These are phyloP conservation scores for Clausena lansium DNA, from an alignment of 345 rosid species.

Conservation along the genomic window DNA sequence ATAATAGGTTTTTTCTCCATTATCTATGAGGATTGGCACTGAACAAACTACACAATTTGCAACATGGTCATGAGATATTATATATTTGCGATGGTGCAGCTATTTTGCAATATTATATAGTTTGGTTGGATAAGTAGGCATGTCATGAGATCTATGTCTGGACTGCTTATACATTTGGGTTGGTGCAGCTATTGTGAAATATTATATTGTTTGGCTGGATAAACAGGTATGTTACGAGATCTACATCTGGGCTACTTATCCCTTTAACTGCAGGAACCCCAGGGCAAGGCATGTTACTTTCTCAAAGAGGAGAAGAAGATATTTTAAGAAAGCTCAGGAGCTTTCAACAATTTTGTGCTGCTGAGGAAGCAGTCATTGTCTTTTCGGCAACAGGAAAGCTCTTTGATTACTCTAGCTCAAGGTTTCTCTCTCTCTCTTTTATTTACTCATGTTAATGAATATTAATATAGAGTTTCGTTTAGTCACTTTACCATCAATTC, in stretches of 20 bases:
- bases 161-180: conserved; percentile 45
- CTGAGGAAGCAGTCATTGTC: conserved; percentile 32
- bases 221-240: conserved; percentile 47
- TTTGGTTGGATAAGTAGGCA: conserved; percentile 89
- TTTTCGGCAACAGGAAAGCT: conserved; percentile 40
- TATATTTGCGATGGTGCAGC: conserved; percentile 97
- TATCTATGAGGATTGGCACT: too few relatives aligned
- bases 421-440: conserved; percentile 8
- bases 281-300: conserved; percentile 47
- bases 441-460: too few relatives aligned
- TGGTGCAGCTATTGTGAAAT: conserved; percentile 98
- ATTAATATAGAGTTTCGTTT: too few relatives aligned
- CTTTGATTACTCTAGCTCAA: conserved; percentile 37
- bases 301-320: conserved; percentile 45
- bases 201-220: conserved; percentile 80
- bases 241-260: not conserved
- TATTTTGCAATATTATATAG: conserved; percentile 82
- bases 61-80: too few relatives aligned
- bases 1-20: too few relatives aligned
- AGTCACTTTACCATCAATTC: too few relatives aligned
- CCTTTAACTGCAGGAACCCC: conserved; percentile 3
- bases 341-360: conserved; percentile 41
- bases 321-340: conserved; percentile 46
- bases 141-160: not conserved
- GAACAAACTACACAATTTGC: too few relatives aligned